Evolutionary conservation across 345 rosid genomes (phyloP), one percentile per base, ranked within the genome.

Genomic region (Noccaea bulbosa): DNA sequence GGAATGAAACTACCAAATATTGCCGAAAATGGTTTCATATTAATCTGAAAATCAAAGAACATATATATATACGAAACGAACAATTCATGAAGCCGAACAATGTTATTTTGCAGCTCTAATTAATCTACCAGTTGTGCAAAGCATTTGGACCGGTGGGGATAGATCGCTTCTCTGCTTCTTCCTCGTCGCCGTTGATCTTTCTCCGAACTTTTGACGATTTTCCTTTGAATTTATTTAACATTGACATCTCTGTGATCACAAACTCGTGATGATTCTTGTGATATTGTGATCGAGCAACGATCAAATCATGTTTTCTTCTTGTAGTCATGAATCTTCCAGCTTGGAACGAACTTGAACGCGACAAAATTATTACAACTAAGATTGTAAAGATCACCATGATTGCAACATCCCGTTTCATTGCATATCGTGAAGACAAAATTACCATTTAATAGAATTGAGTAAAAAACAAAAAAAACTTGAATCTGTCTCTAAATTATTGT

Each of bases 71-170:
- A 32, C 15, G n/a, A 34, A 34, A 71, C 24, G 4, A 39, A 9
- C 38, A 17, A 43, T 5, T 33, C 15, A 62, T 35, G 16, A 62
- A 41, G 12, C 15, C 8, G 12, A 54, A 60, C 14, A 52, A 50
- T 51, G 61, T n/a, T 70, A 22, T 1, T 20, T 37, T 43, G 46
- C 39, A 27, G 33, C 39, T 71, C 65, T 72, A 24, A 11, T 5
- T 20, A 35, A 9, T 14, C 67, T 73, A 74, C 67, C 44, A 50
- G 64, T 75, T 68, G 44, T 75, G 78, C 69, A 75, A 61, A 34
- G 78, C 74, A 62, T 75, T 75, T 52, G 74, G 74, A 68, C 78
- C 74, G 12, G 70, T 9, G 27, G 78, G 78, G 5, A 75, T 67
- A 5, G 30, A 6, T 68, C 78, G 69, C 27, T 75, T 75, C 74